Percentiles rank a stretch among this genome's conserved stretches.
Evolutionary conservation across 148 eudicot species (phyloP).

Genomic region (Rheum nobile): DNA sequence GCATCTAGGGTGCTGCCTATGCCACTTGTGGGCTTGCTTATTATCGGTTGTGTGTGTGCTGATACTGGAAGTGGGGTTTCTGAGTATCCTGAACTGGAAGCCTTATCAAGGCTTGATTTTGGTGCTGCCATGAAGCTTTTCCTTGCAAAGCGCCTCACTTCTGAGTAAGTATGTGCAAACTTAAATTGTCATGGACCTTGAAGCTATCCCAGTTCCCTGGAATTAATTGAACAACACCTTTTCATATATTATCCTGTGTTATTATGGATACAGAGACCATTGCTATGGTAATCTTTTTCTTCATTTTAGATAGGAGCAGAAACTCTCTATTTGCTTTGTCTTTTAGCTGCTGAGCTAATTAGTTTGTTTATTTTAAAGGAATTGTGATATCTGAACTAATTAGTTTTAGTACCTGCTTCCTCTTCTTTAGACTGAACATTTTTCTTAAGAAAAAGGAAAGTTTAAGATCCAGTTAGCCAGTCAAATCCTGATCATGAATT

Average conservation of each 20-base stretch:
- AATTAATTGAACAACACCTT: background rate
- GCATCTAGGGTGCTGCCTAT: constrained; percentile 92
- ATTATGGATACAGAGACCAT: background rate
- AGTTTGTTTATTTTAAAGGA: background rate
- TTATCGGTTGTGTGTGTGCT: constrained; percentile 70
- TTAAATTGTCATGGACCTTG: background rate
- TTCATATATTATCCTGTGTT: background rate
- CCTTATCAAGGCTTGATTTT: constrained; percentile 85
- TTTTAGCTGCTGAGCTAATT: background rate
- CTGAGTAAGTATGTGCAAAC: constrained; percentile 57
- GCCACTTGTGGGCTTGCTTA: constrained; percentile 91
- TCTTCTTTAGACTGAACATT: background rate
- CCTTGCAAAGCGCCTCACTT: constrained; percentile 79
- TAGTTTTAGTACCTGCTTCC: background rate
- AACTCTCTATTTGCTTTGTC: background rate
- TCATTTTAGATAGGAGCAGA: background rate
- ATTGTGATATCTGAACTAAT: background rate
- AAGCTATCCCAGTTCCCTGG: background rate
- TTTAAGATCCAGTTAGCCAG: background rate
- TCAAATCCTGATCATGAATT: too few relatives aligned
- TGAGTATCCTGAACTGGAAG: constrained; percentile 77
- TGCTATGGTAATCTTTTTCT: background rate
- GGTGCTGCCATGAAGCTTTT: constrained; percentile 90
- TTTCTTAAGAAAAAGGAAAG: background rate
- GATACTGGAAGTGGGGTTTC: constrained; percentile 48